Conservation (phyloP, 257 asterid genomes). For the Solanum commersonii region DNA sequence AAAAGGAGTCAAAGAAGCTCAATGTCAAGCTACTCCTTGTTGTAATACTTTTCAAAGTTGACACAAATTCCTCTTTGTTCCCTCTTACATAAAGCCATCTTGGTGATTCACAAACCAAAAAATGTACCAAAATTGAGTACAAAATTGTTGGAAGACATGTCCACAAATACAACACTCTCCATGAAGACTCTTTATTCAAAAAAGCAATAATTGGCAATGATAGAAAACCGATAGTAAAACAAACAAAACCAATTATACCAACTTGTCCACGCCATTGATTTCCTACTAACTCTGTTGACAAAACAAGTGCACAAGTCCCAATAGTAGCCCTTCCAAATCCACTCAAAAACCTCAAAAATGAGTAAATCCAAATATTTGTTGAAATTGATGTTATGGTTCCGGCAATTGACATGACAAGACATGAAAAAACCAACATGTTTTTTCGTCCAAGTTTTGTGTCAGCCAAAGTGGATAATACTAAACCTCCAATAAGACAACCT, state of each 20-base stretch:
- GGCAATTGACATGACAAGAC: constrained; percentile 41
- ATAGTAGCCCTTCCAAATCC: constrained; percentile 54
- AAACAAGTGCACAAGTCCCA: constrained; percentile 49
- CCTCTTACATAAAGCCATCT: constrained; percentile 69
- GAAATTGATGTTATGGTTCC: constrained; percentile 36
- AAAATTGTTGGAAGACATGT: no score
- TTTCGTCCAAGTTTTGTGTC: constrained; percentile 65
- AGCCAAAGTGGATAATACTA: constrained; percentile 45
- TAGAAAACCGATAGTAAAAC: no score
- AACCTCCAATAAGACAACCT: constrained; percentile 61
- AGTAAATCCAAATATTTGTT: constrained; percentile 37
- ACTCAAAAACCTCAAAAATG: constrained; percentile 23
- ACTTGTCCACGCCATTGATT: constrained; percentile 46
- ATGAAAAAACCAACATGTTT: constrained; percentile 28
- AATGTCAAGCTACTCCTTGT: constrained; percentile 24
- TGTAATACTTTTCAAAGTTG: constrained; percentile 35
- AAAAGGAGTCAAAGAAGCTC: constrained; percentile 36
- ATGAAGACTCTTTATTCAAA: no score
- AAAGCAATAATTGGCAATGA: no score
- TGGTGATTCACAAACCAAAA: no score
- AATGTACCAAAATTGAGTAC: no score
- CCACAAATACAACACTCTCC: no score
- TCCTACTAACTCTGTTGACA: constrained; percentile 61
- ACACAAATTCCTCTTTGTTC: constrained; percentile 31
- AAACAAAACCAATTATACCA: no score